These are phyloP conservation scores for Russula olivacea DNA, from an alignment of 768 basidiomycete genomes.

Conservation along the genomic window DNA sequence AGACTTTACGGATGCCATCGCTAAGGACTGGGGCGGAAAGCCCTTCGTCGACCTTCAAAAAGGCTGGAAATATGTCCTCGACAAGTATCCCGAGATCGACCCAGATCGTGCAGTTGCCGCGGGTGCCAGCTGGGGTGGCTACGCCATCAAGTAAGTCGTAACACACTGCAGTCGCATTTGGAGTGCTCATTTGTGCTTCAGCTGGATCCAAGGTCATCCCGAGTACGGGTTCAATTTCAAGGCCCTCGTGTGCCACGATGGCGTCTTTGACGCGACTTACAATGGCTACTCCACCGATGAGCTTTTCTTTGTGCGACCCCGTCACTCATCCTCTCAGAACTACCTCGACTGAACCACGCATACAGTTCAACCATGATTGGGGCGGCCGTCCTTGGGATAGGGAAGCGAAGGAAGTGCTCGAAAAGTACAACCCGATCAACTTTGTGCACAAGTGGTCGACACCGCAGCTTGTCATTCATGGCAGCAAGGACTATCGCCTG, in stretches of 20 bases:
- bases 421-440: constrained; percentile 75
- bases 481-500: constrained; percentile 83
- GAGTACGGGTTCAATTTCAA: constrained; percentile 87
- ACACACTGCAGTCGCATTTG: constrained; percentile 1
- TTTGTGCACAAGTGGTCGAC: constrained; percentile 82
- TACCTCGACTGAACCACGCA: neutral
- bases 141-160: constrained; percentile 66
- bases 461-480: constrained; percentile 79
- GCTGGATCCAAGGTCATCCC: constrained; percentile 94
- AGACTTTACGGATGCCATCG: constrained; percentile 80
- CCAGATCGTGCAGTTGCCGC: constrained; percentile 60
- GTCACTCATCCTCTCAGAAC: no score
- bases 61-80: constrained; percentile 66
- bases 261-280: constrained; percentile 76
- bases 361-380: constrained; percentile 82
- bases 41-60: constrained; percentile 72
- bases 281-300: constrained; percentile 90
- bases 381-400: constrained; percentile 75
- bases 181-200: constrained; percentile 30
- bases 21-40: constrained; percentile 80
- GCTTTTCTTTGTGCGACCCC: constrained; percentile 68
- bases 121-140: constrained; percentile 83
- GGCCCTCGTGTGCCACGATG: constrained; percentile 88
- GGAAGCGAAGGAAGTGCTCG: constrained; percentile 46
- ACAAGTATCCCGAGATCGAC: constrained; percentile 62